Percentiles rank a stretch among this genome's conserved stretches.
Conservation (phyloP, 768 basidiomycete genomes). For the Tricholoma sp. region DNA sequence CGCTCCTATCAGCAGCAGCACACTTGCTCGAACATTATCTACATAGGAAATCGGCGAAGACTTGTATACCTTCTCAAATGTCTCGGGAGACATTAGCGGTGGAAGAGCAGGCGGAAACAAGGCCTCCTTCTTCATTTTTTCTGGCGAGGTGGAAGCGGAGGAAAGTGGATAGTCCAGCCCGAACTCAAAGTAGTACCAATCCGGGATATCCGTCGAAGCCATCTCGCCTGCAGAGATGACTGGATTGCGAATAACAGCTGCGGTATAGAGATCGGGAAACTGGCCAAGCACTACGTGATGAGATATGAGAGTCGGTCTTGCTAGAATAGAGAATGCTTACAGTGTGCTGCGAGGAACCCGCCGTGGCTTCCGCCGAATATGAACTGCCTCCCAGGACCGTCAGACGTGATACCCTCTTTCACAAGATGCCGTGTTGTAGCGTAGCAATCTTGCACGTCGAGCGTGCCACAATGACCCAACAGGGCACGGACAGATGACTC, state of each 20-base stretch:
- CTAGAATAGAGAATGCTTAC: constrained; percentile 28
- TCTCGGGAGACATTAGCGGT: constrained; percentile 39
- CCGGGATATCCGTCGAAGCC: constrained; percentile 58
- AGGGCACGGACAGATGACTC: constrained; percentile 52
- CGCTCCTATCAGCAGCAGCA: constrained; percentile 56
- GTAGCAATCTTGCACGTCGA: constrained; percentile 65
- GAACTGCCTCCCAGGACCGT: constrained; percentile 47
- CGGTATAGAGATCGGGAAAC: constrained; percentile 56
- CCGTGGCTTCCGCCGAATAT: constrained; percentile 68
- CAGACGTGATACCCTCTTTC: constrained; percentile 40
- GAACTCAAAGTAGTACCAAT: constrained; percentile 56
- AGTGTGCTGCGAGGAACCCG: constrained; percentile 56
- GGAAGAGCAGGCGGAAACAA: constrained; percentile 8
- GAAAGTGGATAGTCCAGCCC: constrained; percentile 37
- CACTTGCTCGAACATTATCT: constrained; percentile 43
- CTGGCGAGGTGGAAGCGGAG: constrained; percentile 20
- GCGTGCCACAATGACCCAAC: constrained; percentile 53
- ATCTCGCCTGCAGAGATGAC: constrained; percentile 60
- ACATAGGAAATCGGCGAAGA: constrained; percentile 56
- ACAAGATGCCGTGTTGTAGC: constrained; percentile 48
- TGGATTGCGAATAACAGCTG: constrained; percentile 62
- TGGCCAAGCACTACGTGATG: constrained; percentile 51
- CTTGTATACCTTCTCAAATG: constrained; percentile 37
- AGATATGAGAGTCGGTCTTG: neutral
- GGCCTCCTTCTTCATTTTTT: neutral